These are phyloP conservation scores for Conoideocrella luteorostrata DNA, from an alignment of 2,329 filamentous ascomycete genomes.

Conservation along the genomic window DNA sequence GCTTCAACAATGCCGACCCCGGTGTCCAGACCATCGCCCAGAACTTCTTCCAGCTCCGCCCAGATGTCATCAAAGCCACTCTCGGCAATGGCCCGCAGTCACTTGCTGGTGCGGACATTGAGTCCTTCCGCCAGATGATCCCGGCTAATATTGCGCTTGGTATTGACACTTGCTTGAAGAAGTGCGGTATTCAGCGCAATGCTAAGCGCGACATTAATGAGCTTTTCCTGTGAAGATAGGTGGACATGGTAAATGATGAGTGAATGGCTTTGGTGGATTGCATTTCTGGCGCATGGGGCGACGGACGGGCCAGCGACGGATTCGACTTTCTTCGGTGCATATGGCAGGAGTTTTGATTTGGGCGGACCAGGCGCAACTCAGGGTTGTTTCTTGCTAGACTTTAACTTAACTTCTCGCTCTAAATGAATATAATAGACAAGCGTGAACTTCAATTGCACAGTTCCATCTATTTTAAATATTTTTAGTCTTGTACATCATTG, in stretches of 20 bases:
- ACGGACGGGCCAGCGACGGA: too few species aligned
- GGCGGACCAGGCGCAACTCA: too few species aligned
- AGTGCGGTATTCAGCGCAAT: conserved; percentile 36
- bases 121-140: conserved; percentile 32
- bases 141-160: conserved; percentile 45
- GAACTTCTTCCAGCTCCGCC: conserved; percentile 36
- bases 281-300: too few species aligned
- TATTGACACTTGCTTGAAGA: conserved; percentile 43
- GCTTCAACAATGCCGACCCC: conserved; percentile 39
- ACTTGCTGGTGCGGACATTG: conserved; percentile 33
- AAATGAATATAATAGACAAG: too few species aligned
- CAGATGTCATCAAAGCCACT: conserved; percentile 30
- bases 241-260: too few species aligned
- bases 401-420: too few species aligned
- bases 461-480: too few species aligned
- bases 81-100: conserved; percentile 27
- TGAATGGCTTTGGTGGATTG: not conserved
- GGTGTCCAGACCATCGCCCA: conserved; percentile 40
- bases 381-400: too few species aligned
- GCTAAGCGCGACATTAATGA: conserved; percentile 22
- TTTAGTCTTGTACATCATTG: too few species aligned
- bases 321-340: too few species aligned
- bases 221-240: conserved; percentile 9
- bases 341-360: too few species aligned
- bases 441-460: too few species aligned